phyloP scores from a whole-genome alignment of 2,329 filamentous ascomycete genomes.

The Myrmaecium sp. region DNA sequence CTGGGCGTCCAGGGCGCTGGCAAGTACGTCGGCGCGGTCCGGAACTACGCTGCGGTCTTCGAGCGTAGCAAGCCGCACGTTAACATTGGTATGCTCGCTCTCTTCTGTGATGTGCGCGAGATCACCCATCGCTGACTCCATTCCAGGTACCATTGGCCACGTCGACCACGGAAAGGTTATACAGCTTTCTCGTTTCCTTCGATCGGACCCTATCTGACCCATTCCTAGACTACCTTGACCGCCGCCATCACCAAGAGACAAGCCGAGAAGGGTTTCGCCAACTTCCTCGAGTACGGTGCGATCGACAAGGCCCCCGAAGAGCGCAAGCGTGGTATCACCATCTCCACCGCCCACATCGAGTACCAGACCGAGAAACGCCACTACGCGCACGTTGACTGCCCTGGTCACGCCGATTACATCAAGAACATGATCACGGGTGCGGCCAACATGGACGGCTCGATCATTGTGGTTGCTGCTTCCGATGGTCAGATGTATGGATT shows the following conservation, averaged over 20 bases:
- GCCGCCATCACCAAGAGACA: slow-evolving; percentile 98
- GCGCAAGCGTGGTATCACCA: slow-evolving; percentile 99
- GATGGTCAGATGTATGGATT: slow-evolving; percentile 81
- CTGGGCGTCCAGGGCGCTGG: slow-evolving; percentile 45
- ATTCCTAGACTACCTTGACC: slow-evolving; percentile 74
- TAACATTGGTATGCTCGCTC: slow-evolving; percentile 60
- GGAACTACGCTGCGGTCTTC: slow-evolving; percentile 48
- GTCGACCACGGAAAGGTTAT: slow-evolving; percentile 97
- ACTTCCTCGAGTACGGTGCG: slow-evolving; percentile 89
- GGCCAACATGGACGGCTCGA: slow-evolving; percentile 97
- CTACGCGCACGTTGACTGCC: slow-evolving; percentile 99
- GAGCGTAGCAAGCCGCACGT: slow-evolving; percentile 93
- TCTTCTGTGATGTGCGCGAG: slow-evolving; percentile 3
- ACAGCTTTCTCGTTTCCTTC: slow-evolving; percentile 4
- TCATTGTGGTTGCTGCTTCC: slow-evolving; percentile 95
- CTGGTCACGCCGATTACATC: slow-evolving; percentile 99
- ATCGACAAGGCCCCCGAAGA: slow-evolving; percentile 99
- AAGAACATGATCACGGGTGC: slow-evolving; percentile 99
- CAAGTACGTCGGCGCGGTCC: slow-evolving; percentile 46
- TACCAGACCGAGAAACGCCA: slow-evolving; percentile 87
- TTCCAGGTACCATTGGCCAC: slow-evolving; percentile 81
- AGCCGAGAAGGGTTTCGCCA: slow-evolving; percentile 82
- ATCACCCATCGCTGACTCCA: slow-evolving; percentile 4
- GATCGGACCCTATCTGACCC: slow-evolving; percentile 8
- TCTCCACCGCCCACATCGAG: slow-evolving; percentile 96